A percentile compares a stretch with the other conserved stretches of the same genome.
Evolutionary conservation across 176 grass and related monocot species (phyloP).

Genomic region (Juncus effusus): DNA sequence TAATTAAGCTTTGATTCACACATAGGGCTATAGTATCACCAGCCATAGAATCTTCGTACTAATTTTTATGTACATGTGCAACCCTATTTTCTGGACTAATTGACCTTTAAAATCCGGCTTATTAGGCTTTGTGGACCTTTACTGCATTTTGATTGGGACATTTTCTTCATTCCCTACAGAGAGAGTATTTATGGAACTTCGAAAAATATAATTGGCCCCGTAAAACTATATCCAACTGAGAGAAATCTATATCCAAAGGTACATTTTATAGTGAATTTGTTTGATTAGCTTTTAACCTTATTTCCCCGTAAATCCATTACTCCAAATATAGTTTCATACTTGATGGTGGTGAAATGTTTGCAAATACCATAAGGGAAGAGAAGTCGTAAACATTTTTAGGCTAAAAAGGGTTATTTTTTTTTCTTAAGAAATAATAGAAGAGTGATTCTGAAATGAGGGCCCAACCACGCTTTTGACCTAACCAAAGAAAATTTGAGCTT

Average conservation of each 20-base stretch:
- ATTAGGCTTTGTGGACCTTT: constrained; percentile 22
- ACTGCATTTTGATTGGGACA: constrained; percentile 6
- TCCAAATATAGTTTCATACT: too few relatives aligned
- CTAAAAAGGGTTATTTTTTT: too few relatives aligned
- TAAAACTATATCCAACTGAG: too few relatives aligned
- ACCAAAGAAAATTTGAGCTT: too few relatives aligned
- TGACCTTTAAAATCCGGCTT: constrained; percentile 1
- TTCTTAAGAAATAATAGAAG: too few relatives aligned
- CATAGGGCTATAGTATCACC: background rate
- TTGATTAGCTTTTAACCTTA: background rate
- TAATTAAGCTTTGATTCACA: background rate
- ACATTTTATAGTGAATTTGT: background rate
- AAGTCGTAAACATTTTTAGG: too few relatives aligned
- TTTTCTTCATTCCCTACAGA: background rate
- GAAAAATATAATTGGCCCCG: background rate
- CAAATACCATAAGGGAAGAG: too few relatives aligned
- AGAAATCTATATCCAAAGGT: background rate
- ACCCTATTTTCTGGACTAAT: constrained; percentile 20
- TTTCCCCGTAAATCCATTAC: background rate
- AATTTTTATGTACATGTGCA: constrained; percentile 19
- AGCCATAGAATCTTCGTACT: background rate
- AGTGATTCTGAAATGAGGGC: too few relatives aligned
- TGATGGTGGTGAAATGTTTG: too few relatives aligned
- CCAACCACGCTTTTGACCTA: too few relatives aligned
- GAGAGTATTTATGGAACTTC: background rate